These are phyloP conservation scores for Blepharisma undulans DNA, from an alignment of 169 alveolate genomes.

Conservation along the genomic window DNA sequence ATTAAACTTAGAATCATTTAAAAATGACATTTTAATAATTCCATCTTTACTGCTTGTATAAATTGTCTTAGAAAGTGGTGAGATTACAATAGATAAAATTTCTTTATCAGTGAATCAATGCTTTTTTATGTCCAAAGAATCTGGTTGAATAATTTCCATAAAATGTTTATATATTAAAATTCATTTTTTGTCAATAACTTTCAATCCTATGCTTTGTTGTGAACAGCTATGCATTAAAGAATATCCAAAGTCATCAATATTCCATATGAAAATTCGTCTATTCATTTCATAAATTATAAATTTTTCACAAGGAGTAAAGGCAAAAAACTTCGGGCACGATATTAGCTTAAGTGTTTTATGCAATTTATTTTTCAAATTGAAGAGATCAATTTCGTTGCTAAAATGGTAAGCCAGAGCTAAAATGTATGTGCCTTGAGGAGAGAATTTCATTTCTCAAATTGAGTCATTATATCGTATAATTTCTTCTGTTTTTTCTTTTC, in stretches of 20 bases:
- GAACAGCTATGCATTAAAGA: neutral
- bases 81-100: neutral
- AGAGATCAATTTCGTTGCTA: neutral
- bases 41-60: neutral
- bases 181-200: neutral
- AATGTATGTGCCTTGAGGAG: neutral
- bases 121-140: neutral
- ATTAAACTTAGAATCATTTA: too few relatives aligned
- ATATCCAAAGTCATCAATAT: neutral
- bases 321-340: neutral
- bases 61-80: neutral
- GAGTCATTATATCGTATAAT: neutral
- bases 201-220: neutral
- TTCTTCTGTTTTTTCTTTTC: neutral
- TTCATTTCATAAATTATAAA: neutral
- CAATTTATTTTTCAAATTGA: neutral
- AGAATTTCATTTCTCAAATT: neutral
- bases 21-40: neutral
- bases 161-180: neutral
- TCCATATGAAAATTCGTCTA: neutral
- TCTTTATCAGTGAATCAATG: neutral
- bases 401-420: neutral
- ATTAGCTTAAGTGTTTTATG: neutral
- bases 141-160: neutral
- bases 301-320: neutral